Base-by-base conservation (phyloP, 805 yeast species). In the Pichia insulana region DNA sequence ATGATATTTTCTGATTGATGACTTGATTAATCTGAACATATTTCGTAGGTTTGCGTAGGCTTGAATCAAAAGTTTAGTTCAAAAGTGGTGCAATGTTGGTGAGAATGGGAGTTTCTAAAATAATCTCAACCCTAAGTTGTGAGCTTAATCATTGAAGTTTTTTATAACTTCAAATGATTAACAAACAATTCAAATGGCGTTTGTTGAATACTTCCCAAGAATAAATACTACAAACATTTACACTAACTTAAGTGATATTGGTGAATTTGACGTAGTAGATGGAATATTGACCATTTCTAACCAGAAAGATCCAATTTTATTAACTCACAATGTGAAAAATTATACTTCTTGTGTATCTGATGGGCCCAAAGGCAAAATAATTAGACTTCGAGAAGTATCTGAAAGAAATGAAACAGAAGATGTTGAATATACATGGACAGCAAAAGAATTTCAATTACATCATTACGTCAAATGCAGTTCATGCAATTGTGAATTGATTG, bases 1-100 rank as follows among this genome's bases (percentile, higher is more conserved):
- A 46, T 56, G 69, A 61, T 43, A 71, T 44, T 15, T 60, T 64
- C 51, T 69, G 20, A 30, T 22, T 22, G 25, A 22, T 22, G 25
- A 22, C 25, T 22, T 22, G 25, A 22, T 6, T 8, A 22, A 22
- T 22, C 25, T 22, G 25, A 22, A 22, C 25, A 22, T 22, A 22
- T 8, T n/a, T n/a, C n/a, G n/a, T n/a, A n/a, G n/a, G n/a, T n/a
- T 22, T 5, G 25, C 5, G 25, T 22, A 6, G 5, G 25, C 25
- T 22, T 22, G 25, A 22, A 8, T 22, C 5, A 8, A 22, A 22
- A 22, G 5, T 22, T 5, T 22, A 22, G 25, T 8, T 22, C 5
- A 22, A 22, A 22, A 22, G 25, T 22, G 25, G 25, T 22, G 25
- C 25, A 22, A 22, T 22, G 8, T 22, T 8, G 7, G 25, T 22